These are phyloP conservation scores for Tagetes erecta DNA, from an alignment of 129 eudicot species.

Conservation along the genomic window DNA sequence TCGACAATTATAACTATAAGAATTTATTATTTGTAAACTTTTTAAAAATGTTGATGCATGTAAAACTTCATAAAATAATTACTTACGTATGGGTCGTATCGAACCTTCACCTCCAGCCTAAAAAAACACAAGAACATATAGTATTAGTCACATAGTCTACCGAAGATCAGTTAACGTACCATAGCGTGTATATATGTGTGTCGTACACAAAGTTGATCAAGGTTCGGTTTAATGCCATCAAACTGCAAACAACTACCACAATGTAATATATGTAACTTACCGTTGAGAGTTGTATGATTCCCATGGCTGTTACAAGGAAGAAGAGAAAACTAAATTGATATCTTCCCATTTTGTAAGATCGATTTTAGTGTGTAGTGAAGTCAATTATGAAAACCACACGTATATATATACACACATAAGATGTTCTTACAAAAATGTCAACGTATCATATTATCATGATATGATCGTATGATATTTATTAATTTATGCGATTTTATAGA, in stretches of 20 bases:
- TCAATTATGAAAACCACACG: neutral
- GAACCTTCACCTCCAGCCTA: neutral
- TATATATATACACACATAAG: neutral
- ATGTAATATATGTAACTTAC: neutral
- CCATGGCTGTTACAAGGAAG: neutral
- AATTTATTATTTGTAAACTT: no score
- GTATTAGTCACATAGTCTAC: neutral
- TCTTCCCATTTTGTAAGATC: neutral
- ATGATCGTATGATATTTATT: no score
- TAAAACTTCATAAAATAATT: no score
- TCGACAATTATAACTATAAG: neutral
- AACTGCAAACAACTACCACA: no score
- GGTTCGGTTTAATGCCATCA: no score
- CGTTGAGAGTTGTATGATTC: neutral
- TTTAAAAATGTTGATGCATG: no score
- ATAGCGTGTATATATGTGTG: neutral
- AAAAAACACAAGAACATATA: neutral
- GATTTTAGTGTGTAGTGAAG: neutral
- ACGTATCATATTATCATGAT: neutral
- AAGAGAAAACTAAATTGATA: neutral
- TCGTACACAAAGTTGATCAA: no score
- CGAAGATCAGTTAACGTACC: neutral
- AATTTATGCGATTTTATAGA: no score
- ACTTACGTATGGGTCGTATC: neutral
- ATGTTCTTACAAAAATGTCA: neutral